Evolutionary conservation across 257 asterid species (phyloP).

Genomic region (Solanum neorickii): DNA sequence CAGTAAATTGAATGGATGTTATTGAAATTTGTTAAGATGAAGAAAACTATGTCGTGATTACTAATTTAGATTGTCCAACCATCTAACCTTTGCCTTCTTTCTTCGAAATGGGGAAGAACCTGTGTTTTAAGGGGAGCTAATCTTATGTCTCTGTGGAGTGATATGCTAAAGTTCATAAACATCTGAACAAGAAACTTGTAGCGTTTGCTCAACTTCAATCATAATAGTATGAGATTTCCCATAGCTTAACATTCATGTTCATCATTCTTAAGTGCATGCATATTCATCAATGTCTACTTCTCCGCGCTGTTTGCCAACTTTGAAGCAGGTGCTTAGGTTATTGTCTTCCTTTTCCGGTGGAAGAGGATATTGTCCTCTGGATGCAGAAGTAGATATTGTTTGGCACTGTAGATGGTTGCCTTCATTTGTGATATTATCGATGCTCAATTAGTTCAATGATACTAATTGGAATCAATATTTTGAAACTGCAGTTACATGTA

Average conservation of each 20-base stretch:
- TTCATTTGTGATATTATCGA: not conserved
- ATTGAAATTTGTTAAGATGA: not conserved
- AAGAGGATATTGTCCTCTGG: not conserved
- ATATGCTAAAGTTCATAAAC: not conserved
- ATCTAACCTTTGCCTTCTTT: not conserved
- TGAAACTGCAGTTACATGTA: conserved; percentile 65
- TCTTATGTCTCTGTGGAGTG: not conserved
- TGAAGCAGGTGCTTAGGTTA: not conserved
- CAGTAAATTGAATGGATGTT: not conserved
- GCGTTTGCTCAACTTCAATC: not conserved
- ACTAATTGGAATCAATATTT: conserved; percentile 1
- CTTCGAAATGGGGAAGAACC: not conserved
- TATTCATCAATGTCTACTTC: not conserved
- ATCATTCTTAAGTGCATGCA: not conserved
- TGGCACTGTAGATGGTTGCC: not conserved
- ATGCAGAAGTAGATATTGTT: not conserved
- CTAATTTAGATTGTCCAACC: not conserved
- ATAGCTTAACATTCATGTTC: not conserved
- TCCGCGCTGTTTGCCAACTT: not conserved
- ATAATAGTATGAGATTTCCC: not conserved
- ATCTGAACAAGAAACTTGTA: not conserved
- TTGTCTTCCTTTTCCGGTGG: not conserved
- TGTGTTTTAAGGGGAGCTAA: not conserved
- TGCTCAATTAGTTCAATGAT: not conserved
- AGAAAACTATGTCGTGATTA: not conserved